Evolutionary conservation across 2,329 filamentous ascomycete genomes (phyloP).

Genomic region (Reticulascus tulasneorum): DNA sequence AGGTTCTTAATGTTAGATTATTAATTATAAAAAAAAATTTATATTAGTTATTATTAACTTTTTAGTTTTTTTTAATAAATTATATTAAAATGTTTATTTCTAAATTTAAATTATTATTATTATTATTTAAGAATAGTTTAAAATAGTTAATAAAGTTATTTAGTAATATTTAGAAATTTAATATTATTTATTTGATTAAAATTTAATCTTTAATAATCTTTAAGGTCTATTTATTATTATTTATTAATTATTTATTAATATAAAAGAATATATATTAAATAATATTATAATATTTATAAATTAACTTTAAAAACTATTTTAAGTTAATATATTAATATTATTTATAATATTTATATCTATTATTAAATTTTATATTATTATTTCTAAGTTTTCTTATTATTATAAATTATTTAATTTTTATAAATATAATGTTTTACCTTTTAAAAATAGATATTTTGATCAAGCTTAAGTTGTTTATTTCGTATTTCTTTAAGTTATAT

Average conservation of each 20-base stretch:
- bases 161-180: too few species aligned
- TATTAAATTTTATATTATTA: constrained; percentile 1
- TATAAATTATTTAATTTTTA: background rate
- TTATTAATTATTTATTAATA: background rate
- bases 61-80: too few species aligned
- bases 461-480: background rate
- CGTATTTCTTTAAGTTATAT: background rate
- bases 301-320: too few species aligned
- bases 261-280: background rate
- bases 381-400: background rate
- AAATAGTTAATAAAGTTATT: too few species aligned
- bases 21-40: background rate
- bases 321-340: too few species aligned
- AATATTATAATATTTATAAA: too few species aligned
- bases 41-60: constrained; percentile 1
- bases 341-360: too few species aligned
- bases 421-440: background rate
- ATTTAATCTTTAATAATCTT: background rate
- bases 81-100: constrained; percentile 1
- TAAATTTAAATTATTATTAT: too few species aligned
- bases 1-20: too few species aligned
- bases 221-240: too few species aligned
- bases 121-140: too few species aligned
- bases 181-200: too few species aligned
- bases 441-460: background rate